These are phyloP conservation scores for Cordyceps tenuipes DNA, from an alignment of 2,329 filamentous ascomycete genomes.

Conservation along the genomic window DNA sequence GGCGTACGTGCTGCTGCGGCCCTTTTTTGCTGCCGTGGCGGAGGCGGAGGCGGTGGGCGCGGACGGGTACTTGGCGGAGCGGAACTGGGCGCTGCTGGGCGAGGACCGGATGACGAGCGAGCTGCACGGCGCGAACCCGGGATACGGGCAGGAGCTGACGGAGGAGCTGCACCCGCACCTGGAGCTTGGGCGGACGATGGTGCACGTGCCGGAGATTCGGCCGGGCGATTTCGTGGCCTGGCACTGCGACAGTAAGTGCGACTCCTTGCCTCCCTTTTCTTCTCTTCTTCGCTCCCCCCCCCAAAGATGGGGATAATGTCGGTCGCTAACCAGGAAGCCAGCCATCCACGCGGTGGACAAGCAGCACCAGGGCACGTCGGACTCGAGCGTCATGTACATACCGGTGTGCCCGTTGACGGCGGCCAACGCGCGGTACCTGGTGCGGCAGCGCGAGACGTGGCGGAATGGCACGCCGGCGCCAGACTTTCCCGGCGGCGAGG, in stretches of 20 bases:
- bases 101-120: conserved; percentile 39
- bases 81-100: conserved; percentile 53
- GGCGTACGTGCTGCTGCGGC: conserved; percentile 71
- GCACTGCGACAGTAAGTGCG: conserved; percentile 65
- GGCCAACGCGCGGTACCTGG: conserved; percentile 62
- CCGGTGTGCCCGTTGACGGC: conserved; percentile 76
- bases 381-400: conserved; percentile 85
- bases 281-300: neutral
- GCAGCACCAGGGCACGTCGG: conserved; percentile 59
- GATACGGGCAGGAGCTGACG: conserved; percentile 62
- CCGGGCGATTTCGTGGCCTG: conserved; percentile 76
- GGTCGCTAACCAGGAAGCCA: conserved; percentile 15
- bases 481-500: conserved; percentile 64
- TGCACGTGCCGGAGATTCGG: conserved; percentile 57
- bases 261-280: neutral
- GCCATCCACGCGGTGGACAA: conserved; percentile 77
- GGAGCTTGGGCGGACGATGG: conserved; percentile 57
- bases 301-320: neutral
- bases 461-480: conserved; percentile 57
- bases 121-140: conserved; percentile 64
- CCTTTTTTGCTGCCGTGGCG: conserved; percentile 58
- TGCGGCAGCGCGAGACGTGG: conserved; percentile 63
- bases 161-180: conserved; percentile 65
- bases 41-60: conserved; percentile 16
- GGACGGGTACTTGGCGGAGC: conserved; percentile 33